phyloP scores from a whole-genome alignment of 176 grass and related monocot genomes.

The Carex littledalei region DNA sequence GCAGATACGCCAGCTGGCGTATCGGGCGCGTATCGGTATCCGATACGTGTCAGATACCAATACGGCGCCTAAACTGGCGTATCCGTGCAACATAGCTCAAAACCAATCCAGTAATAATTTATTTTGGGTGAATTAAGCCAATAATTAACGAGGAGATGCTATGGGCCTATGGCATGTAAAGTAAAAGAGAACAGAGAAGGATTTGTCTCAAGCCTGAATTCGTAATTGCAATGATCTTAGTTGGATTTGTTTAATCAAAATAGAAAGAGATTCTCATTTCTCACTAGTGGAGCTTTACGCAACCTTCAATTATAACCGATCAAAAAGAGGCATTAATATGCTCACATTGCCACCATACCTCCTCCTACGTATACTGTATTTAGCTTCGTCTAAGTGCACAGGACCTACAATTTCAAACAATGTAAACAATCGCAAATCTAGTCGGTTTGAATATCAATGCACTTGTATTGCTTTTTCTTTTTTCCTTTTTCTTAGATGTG shows the following conservation, averaged over 20 bases:
- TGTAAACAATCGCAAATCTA: no score
- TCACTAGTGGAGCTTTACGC: slow-evolving; percentile 37
- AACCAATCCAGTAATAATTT: not conserved
- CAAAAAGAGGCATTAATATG: slow-evolving; percentile 1
- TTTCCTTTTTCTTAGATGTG: no score
- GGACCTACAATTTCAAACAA: no score
- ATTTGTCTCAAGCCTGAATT: not conserved
- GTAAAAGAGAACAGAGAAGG: not conserved
- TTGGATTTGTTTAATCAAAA: slow-evolving; percentile 16
- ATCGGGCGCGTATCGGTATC: no score
- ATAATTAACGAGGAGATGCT: not conserved
- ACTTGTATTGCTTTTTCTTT: no score
- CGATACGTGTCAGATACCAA: no score
- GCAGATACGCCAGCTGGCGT: no score
- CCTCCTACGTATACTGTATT: not conserved
- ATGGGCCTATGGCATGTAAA: not conserved
- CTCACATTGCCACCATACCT: not conserved
- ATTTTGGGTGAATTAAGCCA: not conserved
- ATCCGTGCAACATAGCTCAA: no score
- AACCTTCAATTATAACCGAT: slow-evolving; percentile 38
- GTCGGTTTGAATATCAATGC: no score
- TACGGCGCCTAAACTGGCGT: no score
- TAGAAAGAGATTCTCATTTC: slow-evolving; percentile 26
- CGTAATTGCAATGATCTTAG: slow-evolving; percentile 17
- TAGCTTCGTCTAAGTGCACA: not conserved